A percentile compares a stretch with the other conserved stretches of the same genome.
These are phyloP conservation scores for Russula compacta DNA, from an alignment of 768 basidiomycete species.

Conservation along the genomic window DNA sequence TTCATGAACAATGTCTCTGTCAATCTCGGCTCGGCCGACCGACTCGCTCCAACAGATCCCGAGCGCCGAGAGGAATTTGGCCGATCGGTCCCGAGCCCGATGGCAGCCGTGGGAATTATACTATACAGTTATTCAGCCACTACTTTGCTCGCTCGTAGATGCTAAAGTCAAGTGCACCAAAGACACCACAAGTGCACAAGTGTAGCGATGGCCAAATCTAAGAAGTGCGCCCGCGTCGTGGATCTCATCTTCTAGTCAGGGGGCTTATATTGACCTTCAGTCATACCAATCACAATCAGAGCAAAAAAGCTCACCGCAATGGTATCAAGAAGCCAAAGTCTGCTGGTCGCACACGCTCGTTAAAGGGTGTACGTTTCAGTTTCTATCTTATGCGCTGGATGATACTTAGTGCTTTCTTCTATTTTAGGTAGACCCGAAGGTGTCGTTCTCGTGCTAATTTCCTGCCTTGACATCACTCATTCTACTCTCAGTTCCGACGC, in stretches of 20 bases:
- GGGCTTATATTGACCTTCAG: conserved; percentile 30
- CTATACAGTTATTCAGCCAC: conserved; percentile 28
- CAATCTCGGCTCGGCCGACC: not conserved
- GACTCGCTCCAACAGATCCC: no score
- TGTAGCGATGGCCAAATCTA: conserved; percentile 87
- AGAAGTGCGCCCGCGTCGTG: conserved; percentile 57
- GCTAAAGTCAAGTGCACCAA: not conserved
- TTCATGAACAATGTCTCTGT: no score
- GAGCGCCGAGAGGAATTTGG: no score
- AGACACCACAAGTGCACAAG: conserved; percentile 19
- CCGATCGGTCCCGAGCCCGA: conserved; percentile 9
- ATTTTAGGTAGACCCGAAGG: conserved; percentile 72
- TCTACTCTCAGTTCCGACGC: conserved; percentile 61
- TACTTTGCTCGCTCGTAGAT: not conserved
- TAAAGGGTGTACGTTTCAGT: conserved; percentile 93
- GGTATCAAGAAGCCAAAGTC: conserved; percentile 79
- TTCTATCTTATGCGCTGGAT: conserved; percentile 26
- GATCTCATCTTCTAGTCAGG: conserved; percentile 8
- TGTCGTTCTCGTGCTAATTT: conserved; percentile 24
- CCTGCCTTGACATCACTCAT: not conserved
- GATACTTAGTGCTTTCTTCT: conserved; percentile 5
- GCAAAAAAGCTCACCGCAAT: conserved; percentile 94
- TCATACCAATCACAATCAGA: conserved; percentile 95
- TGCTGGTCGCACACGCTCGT: conserved; percentile 61
- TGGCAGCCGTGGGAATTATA: conserved; percentile 4